Evolutionary conservation across 2,329 filamentous ascomycete species (phyloP).

Genomic region (Aurifilum marmelostoma): DNA sequence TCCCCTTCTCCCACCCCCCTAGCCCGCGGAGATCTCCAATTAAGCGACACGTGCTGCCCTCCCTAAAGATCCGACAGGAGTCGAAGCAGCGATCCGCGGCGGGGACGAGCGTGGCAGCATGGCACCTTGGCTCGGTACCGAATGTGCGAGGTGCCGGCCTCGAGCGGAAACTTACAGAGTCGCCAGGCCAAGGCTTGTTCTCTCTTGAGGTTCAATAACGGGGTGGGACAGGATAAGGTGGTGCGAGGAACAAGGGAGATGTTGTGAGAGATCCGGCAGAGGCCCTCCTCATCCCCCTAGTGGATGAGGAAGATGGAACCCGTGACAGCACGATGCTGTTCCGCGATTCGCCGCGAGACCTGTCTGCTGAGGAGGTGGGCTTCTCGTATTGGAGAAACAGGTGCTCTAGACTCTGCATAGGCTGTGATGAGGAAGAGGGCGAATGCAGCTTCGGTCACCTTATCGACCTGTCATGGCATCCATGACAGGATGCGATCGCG

Average conservation of each 20-base stretch:
- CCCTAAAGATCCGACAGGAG: slow-evolving; percentile 15
- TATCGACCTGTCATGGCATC: slow-evolving; percentile 7
- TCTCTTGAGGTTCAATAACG: not conserved
- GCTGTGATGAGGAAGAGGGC: not conserved
- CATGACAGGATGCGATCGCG: not conserved
- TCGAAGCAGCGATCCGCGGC: not conserved
- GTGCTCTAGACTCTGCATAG: not conserved
- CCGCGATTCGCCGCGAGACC: not conserved
- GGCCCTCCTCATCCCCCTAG: not conserved
- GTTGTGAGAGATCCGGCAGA: not conserved
- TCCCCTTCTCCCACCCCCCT: not conserved
- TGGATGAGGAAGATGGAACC: not conserved
- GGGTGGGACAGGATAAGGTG: slow-evolving; percentile 2
- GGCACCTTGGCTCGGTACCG: not conserved
- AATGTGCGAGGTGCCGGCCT: slow-evolving; percentile 1
- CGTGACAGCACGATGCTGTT: not conserved
- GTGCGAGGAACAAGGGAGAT: not conserved
- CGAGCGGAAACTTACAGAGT: not conserved
- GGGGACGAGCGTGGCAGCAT: not conserved
- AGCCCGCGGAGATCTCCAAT: slow-evolving; percentile 19
- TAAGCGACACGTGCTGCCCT: slow-evolving; percentile 19
- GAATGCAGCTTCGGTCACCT: slow-evolving; percentile 6
- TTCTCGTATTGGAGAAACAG: slow-evolving; percentile 1
- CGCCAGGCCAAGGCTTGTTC: not conserved
- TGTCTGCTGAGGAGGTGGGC: not conserved